Evolutionary conservation across 2,329 filamentous ascomycete genomes (phyloP).

Genomic region (Gaeumannomyces sp.): DNA sequence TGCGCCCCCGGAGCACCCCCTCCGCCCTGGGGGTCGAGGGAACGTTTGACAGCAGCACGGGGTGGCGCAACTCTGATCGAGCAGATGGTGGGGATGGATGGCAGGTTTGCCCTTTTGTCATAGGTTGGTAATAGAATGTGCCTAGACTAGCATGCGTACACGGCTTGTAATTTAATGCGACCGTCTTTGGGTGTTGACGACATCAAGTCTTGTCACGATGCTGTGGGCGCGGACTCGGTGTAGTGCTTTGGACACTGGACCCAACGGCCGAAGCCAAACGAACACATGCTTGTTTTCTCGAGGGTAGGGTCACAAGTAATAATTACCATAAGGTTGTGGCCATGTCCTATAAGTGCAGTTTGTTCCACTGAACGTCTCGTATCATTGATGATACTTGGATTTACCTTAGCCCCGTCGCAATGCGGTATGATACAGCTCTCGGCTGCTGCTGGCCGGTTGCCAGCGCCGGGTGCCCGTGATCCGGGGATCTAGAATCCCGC

Average conservation of each 20-base stretch:
- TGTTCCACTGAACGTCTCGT: too few relatives aligned
- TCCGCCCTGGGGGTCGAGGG: background rate
- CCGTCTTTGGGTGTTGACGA: background rate
- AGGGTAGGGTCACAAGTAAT: too few relatives aligned
- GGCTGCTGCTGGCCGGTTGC: too few relatives aligned
- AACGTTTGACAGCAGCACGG: background rate
- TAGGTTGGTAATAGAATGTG: background rate
- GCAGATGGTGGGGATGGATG: background rate
- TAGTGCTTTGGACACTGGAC: background rate
- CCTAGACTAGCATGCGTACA: background rate
- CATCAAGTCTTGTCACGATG: background rate
- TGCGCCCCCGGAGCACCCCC: background rate
- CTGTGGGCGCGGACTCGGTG: background rate
- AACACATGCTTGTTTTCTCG: background rate
- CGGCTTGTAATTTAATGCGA: background rate
- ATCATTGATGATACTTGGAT: too few relatives aligned
- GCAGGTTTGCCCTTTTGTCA: background rate
- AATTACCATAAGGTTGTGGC: too few relatives aligned
- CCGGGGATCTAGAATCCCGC: too few relatives aligned
- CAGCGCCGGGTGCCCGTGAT: too few relatives aligned
- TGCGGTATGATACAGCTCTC: too few relatives aligned
- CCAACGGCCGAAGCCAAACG: background rate
- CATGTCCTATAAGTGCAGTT: too few relatives aligned
- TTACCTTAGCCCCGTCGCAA: too few relatives aligned
- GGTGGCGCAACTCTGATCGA: background rate